Conservation (phyloP, 345 rosid genomes). For the Populus davidiana region DNA sequence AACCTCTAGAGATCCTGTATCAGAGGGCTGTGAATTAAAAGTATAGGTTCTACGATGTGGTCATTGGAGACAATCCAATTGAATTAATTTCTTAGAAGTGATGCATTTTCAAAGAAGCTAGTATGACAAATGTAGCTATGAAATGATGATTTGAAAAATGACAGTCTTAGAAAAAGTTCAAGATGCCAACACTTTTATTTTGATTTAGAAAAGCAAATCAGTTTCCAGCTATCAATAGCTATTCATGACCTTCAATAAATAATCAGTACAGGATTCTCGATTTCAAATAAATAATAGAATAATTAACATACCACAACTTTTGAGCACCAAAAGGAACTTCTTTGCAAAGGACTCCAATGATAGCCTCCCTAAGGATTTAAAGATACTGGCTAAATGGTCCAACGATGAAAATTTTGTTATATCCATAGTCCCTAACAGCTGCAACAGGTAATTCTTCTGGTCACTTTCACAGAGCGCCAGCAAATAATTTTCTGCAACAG, state of each 20-base stretch:
- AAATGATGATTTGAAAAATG: not conserved
- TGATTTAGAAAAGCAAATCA: not conserved
- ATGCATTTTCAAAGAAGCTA: not conserved
- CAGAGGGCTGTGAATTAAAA: not conserved
- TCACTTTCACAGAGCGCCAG: slow-evolving; percentile 65
- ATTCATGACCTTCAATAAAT: not conserved
- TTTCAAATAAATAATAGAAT: not conserved
- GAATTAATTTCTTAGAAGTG: not conserved
- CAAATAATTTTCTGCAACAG: slow-evolving; percentile 65
- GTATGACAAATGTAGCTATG: not conserved
- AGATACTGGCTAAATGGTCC: slow-evolving; percentile 39
- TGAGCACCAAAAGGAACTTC: slow-evolving; percentile 50
- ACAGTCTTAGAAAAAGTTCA: not conserved
- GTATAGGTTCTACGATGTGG: too few species aligned
- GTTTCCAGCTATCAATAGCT: not conserved
- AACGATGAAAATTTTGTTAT: slow-evolving; percentile 47
- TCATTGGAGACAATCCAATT: not conserved
- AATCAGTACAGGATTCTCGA: not conserved
- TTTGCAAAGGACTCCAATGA: slow-evolving; percentile 47
- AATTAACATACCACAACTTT: slow-evolving; percentile 45
- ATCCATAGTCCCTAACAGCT: slow-evolving; percentile 55
- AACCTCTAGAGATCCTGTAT: not conserved
- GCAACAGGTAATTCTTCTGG: slow-evolving; percentile 49
- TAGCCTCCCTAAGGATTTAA: slow-evolving; percentile 61
- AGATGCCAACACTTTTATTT: not conserved